These are phyloP conservation scores for Cardiospermum halicacabum DNA, from an alignment of 345 rosid genomes.

Conservation along the genomic window DNA sequence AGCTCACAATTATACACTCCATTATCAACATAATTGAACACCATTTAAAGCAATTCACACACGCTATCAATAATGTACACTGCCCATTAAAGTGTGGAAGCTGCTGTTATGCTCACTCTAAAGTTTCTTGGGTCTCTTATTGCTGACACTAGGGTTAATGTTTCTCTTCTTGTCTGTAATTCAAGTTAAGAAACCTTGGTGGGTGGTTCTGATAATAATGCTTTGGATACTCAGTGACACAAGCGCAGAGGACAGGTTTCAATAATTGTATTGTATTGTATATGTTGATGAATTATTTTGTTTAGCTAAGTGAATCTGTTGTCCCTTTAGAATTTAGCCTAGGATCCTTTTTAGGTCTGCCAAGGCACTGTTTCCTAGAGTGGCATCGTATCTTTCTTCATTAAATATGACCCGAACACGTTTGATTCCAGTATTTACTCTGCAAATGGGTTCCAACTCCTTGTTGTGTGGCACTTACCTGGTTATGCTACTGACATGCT, in stretches of 20 bases:
- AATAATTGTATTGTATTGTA: conserved; percentile 11
- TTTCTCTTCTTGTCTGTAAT: neutral
- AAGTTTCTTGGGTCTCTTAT: neutral
- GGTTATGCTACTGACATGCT: neutral
- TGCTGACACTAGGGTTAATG: neutral
- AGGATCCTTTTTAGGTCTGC: conserved; percentile 8
- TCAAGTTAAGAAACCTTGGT: neutral
- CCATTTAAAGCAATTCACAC: neutral
- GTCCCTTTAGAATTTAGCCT: neutral
- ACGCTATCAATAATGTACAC: neutral
- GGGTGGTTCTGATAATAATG: neutral
- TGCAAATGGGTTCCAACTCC: neutral
- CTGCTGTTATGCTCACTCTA: neutral
- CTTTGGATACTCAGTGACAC: conserved; percentile 7
- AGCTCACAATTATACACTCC: neutral
- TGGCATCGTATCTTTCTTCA: neutral
- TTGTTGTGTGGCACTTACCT: neutral
- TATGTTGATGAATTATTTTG: conserved; percentile 4
- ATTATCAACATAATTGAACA: neutral
- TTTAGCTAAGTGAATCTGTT: neutral
- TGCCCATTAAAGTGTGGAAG: neutral
- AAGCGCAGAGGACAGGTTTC: neutral
- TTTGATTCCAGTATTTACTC: neutral
- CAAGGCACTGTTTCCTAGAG: conserved; percentile 1
- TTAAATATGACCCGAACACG: neutral